Conservation (phyloP, 768 basidiomycete species). For the Trametes cubensis region DNA sequence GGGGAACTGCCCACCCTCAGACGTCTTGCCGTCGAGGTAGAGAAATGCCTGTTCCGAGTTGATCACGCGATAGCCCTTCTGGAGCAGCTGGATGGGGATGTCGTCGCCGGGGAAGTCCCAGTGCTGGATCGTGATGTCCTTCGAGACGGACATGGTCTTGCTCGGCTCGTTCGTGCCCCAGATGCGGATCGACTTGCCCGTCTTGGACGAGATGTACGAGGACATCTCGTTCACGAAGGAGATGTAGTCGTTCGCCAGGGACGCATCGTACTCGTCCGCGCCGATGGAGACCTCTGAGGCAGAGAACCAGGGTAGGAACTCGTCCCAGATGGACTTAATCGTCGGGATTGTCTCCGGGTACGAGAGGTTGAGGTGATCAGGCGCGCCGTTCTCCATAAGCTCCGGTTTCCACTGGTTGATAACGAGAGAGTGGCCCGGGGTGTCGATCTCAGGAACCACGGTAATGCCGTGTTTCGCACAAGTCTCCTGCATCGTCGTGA, state of each 20-base stretch:
- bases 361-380: conserved; percentile 45
- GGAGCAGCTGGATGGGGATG: conserved; percentile 31
- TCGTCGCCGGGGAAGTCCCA: conserved; percentile 38
- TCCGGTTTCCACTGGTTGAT: conserved; percentile 51
- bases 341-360: conserved; percentile 48
- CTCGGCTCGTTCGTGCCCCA: conserved; percentile 51
- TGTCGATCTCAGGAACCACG: conserved; percentile 48
- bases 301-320: conserved; percentile 40
- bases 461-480: conserved; percentile 43
- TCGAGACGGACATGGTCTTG: conserved; percentile 38
- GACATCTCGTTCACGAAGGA: conserved; percentile 49
- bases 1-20: conserved; percentile 36
- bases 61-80: conserved; percentile 33
- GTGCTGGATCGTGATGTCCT: conserved; percentile 49
- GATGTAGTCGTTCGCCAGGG: conserved; percentile 46
- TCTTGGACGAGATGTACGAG: conserved; percentile 34
- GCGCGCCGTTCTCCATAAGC: conserved; percentile 41
- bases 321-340: conserved; percentile 47
- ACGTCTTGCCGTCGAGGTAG: conserved; percentile 31
- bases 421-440: conserved; percentile 45
- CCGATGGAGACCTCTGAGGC: conserved; percentile 50
- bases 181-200: conserved; percentile 43
- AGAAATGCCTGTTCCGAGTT: conserved; percentile 32
- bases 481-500: conserved; percentile 39
- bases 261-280: conserved; percentile 46